These are phyloP conservation scores for Polyporus tsugae DNA, from an alignment of 1,284 basidiomycete genomes.

Conservation along the genomic window DNA sequence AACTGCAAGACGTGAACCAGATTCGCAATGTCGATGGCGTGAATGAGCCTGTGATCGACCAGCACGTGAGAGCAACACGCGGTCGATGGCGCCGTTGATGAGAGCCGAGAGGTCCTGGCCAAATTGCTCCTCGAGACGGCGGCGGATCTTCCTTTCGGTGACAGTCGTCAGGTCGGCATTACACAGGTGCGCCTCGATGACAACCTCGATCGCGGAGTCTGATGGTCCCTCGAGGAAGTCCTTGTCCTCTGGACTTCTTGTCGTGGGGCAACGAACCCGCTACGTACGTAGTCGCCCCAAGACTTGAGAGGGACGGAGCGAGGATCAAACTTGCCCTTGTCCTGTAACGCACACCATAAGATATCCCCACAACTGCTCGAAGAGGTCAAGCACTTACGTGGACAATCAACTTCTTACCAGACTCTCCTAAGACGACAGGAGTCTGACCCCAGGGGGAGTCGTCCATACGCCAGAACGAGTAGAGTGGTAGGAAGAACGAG, in stretches of 20 bases:
- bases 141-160: slow-evolving; percentile 89
- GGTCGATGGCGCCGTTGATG: slow-evolving; percentile 79
- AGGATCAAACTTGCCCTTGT: slow-evolving; percentile 97
- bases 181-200: slow-evolving; percentile 76
- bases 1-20: slow-evolving; percentile 3
- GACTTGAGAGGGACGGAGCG: slow-evolving; percentile 92
- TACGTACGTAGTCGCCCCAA: slow-evolving; percentile 90
- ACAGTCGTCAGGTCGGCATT: slow-evolving; percentile 86
- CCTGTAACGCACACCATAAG: slow-evolving; percentile 54
- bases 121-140: slow-evolving; percentile 82
- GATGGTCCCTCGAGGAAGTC: slow-evolving; percentile 59
- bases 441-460: slow-evolving; percentile 99
- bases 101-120: slow-evolving; percentile 72
- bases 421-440: slow-evolving; percentile 93
- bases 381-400: slow-evolving; percentile 69
- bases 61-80: slow-evolving; percentile 54
- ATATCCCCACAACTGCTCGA: slow-evolving; percentile 26
- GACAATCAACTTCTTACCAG: slow-evolving; percentile 94
- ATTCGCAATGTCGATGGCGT: slow-evolving; percentile 8
- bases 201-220: slow-evolving; percentile 76
- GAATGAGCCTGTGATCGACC: slow-evolving; percentile 24
- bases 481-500: slow-evolving; percentile 93
- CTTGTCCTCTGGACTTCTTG: slow-evolving; percentile 60
- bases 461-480: slow-evolving; percentile 99
- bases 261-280: slow-evolving; percentile 43